These are phyloP conservation scores for Carex pumila DNA, from an alignment of 176 grass and related monocot species.

Conservation along the genomic window DNA sequence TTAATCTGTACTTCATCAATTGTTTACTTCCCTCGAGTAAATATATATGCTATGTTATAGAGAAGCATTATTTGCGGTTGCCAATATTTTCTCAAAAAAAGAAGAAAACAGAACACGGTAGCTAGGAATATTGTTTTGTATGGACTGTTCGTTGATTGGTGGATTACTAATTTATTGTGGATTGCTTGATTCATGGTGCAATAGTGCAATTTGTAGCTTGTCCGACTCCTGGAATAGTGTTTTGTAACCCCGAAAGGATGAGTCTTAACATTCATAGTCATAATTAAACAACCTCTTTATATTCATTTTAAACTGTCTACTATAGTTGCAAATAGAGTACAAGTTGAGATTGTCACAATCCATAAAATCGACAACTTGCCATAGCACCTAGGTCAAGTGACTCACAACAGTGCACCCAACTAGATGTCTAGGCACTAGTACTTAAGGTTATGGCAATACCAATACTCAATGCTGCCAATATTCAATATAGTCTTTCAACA, in stretches of 20 bases:
- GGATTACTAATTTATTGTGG: background rate
- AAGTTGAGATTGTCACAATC: too few species aligned
- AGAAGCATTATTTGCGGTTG: background rate
- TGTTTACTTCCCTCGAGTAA: background rate
- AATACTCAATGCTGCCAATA: too few species aligned
- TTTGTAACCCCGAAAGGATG: background rate
- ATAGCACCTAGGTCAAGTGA: too few species aligned
- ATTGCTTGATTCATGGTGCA: background rate
- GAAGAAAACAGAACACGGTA: background rate
- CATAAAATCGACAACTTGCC: too few species aligned
- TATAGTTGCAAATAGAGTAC: background rate
- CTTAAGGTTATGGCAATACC: too few species aligned
- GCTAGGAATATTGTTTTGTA: background rate
- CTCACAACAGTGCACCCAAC: too few species aligned
- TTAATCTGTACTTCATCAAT: background rate
- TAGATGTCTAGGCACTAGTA: too few species aligned
- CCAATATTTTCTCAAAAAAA: background rate
- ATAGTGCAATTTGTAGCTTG: too few species aligned
- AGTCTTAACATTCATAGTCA: background rate
- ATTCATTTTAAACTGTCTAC: background rate
- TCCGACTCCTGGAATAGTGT: background rate
- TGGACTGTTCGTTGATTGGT: background rate
- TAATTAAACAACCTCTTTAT: background rate
- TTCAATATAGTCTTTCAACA: too few species aligned
- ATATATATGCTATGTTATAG: background rate